Evolutionary conservation across 2,329 filamentous ascomycete species (phyloP).

Genomic region (Neonectria ditissima): DNA sequence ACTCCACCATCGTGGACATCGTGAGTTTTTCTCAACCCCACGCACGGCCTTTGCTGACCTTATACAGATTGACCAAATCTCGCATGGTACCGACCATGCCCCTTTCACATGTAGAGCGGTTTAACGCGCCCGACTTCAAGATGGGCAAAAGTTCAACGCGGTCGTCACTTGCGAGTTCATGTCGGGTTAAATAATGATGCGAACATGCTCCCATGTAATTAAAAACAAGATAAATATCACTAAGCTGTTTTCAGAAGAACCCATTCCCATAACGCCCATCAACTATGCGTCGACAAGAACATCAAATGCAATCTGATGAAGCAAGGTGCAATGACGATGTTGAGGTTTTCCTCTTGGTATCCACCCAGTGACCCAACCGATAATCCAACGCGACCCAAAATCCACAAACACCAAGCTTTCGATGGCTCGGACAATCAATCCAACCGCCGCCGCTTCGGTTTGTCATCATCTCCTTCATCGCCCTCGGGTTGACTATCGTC

Average conservation of each 20-base stretch:
- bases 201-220: neutral
- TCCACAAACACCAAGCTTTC: neutral
- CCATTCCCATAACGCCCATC: neutral
- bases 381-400: neutral
- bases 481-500: neutral
- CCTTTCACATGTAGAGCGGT: slow-evolving; percentile 23
- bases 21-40: slow-evolving; percentile 2
- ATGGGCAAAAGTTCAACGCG: neutral
- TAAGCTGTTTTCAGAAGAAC: neutral
- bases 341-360: neutral
- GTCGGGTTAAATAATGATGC: neutral
- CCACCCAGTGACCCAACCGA: too few relatives aligned
- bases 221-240: neutral
- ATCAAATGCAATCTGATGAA: neutral
- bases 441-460: neutral
- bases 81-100: slow-evolving; percentile 13
- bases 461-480: neutral
- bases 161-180: neutral
- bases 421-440: neutral
- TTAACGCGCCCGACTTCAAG: neutral
- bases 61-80: slow-evolving; percentile 19
- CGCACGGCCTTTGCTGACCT: slow-evolving; percentile 1
- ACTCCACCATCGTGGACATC: slow-evolving; percentile 26
- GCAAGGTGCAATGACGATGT: neutral
- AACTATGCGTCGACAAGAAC: neutral